Base-by-base conservation (phyloP, 768 basidiomycete species). In the Hygrophoropsis aurantiaca region DNA sequence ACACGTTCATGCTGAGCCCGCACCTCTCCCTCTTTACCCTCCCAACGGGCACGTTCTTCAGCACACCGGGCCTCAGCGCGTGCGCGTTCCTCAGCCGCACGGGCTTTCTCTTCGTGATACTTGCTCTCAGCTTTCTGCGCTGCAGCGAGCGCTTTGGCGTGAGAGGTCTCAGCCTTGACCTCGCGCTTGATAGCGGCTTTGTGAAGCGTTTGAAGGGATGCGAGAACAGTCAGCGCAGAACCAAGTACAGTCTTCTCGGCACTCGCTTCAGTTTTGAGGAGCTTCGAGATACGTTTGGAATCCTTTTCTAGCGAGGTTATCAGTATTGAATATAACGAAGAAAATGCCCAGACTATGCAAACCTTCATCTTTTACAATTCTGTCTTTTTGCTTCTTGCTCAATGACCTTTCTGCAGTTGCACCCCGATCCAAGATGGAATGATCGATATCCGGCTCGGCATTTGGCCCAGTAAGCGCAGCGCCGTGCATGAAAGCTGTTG, bases 201-300 rank as follows among this genome's bases (percentile, higher is more conserved):
- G 57, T 90, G 89, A n/a, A 85, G 64, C 61, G 73, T 74, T 60
- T 87, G 86, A n/a, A 90, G 64, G 23, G 80, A 70, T 3, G 76
- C 75, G 18, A 91, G 79, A 51, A 86, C 84, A 44, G 73, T 75
- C 54, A 90, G 74, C 3, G 84, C 80, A 4, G 78, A 69, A 18
- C 69, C 65, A 18, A 93, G 64, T 0, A 85, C 75, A 50, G 76
- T 70, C 59, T 81, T 81, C 64, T 90, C 87, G 1, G 78, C 72
- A 58, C 81, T 82, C 1, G 75, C 84, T 64, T 90, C 90, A 1
- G 72, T 65, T 63, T 78, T 82, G 56, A 91, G 80, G 27, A 92
- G 77, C 59, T 81, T 90, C 6, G 82, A 78, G 27, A 90, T 67
- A 32, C 69, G 73, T 55, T 78, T 81, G 6, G 77, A 75, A 39